Base-by-base conservation (phyloP, 192 early-diverging fungal species). In the Funneliformis geosporum region DNA sequence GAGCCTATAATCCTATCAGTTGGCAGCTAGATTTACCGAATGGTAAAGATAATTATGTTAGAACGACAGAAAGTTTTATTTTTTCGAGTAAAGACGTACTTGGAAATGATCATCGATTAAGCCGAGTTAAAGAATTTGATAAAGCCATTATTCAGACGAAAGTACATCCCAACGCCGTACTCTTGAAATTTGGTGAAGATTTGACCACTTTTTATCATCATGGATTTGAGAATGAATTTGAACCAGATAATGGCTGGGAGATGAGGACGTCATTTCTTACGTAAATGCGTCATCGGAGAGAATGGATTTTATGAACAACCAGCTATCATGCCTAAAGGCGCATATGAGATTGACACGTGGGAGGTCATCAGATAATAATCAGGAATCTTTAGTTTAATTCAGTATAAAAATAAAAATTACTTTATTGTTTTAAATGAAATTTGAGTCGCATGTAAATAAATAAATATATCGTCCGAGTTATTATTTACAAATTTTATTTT, bases 1-100 rank as follows among this genome's bases (percentile, higher is more conserved):
- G 68, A 40, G 42, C 68, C 8, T 70, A 70, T 70, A 70, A 70
- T 44, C 68, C 68, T 1, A 10, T 70, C 21, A n/a, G 21, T 70
- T 70, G 68, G 68, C 42, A 42, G 43, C 39, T 43, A 21, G n/a
- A 39, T 0, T 40, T 8, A 70, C 9, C 8, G 5, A 25, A 5
- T n/a, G n/a, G 21, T 12, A 5, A 9, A 43, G 18, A 10, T 46
- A 40, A 70, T 43, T 70, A 70, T 42, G 38, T 21, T 43, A 16
- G 1, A n/a, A 70, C 68, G 43, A 43, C 68, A 43, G 68, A 70
- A n/a, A 70, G 68, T 44, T 70, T 70, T 70, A 70, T 70, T 70
- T 70, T 70, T 14, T 70, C 68, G 21, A 21, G 16, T 25, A 21
- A 70, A 7, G 39, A 21, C 18, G 5, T 5, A 21, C 0, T 21